Base-by-base conservation (phyloP, 768 basidiomycete species). In the Boletellus emodensis region DNA sequence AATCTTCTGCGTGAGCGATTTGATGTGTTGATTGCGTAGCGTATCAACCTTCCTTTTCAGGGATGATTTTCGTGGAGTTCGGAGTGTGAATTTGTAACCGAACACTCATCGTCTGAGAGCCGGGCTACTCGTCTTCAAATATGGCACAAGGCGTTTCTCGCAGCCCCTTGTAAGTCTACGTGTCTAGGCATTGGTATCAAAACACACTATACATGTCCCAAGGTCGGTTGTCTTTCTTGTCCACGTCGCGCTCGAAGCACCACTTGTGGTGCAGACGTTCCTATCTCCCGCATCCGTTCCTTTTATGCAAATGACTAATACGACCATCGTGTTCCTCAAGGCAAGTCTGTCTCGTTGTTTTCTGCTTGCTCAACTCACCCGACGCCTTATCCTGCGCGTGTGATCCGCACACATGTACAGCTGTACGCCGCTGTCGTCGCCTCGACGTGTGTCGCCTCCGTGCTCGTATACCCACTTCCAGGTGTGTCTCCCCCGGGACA, bases 251-350 rank as follows among this genome's bases (percentile, higher is more conserved):
- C 72, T 91, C 49, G 90, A 93, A 64, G 76, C 81, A 6, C 90
- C 90, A 0, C 63, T 93, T 18, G 88, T 83, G 3, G 67, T 93
- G 30, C 89, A 91, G 64, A 87, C 89, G 6, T 68, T 91, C 15
- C 80, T 80, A 71, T 75, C 81, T 0, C 83, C 87, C 1, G 59
- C 67, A 15, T 72, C 66, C 14, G 65, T 92, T 17, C 90, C 90
- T 0, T 90, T 93, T 65, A 57, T 91, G 48, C 81, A 90, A 63
- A 75, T 90, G 57, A 91, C 84, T 59, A 93, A 93, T 72, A 92
- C 90, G 6, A 80, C 88, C 0, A 44, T 91, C 8, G 81, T 90
- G 2, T 55, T 92, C 8, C 68, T 90, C 42, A 91, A 91, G 76
- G 90, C 85, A 43, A 22, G 46, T 38, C 20, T 26, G 24, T 9